Conservation (phyloP, 1,284 basidiomycete species). For the Tilletiaria anomala region DNA sequence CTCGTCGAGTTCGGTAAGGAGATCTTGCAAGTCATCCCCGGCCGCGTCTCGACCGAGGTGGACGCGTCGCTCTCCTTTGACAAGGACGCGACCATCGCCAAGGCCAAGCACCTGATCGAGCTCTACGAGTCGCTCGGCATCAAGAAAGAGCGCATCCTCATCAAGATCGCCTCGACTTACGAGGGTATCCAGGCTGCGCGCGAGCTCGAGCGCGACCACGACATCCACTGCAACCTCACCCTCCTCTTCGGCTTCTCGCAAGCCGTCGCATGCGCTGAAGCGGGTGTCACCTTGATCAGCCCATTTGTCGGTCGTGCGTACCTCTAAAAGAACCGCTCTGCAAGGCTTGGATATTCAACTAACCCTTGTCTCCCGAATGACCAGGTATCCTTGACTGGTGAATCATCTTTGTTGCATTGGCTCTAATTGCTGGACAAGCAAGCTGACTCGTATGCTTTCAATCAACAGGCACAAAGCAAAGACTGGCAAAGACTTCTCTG, state of each 20-base stretch:
- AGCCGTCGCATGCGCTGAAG: constrained; percentile 97
- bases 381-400: constrained; percentile 40
- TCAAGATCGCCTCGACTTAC: constrained; percentile 99
- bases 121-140: constrained; percentile 86
- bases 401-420: constrained; percentile 9
- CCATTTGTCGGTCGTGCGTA: constrained; percentile 99
- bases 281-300: constrained; percentile 92
- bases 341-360: no score
- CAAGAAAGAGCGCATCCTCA: constrained; percentile 72
- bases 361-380: no score
- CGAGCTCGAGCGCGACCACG: constrained; percentile 70
- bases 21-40: constrained; percentile 89
- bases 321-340: no score
- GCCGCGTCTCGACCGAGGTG: constrained; percentile 96
- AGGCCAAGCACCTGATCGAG: constrained; percentile 70
- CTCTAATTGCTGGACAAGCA: background rate
- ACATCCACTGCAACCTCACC: constrained; percentile 96
- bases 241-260: constrained; percentile 96
- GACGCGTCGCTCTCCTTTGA: constrained; percentile 94
- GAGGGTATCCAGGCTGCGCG: constrained; percentile 98
- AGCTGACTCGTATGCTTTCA: background rate
- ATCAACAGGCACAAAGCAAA: constrained; percentile 10
- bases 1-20: constrained; percentile 93
- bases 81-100: constrained; percentile 76
- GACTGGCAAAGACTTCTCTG: constrained; percentile 32